Conservation (phyloP, 805 yeast species). For the Candida andamanensis region DNA sequence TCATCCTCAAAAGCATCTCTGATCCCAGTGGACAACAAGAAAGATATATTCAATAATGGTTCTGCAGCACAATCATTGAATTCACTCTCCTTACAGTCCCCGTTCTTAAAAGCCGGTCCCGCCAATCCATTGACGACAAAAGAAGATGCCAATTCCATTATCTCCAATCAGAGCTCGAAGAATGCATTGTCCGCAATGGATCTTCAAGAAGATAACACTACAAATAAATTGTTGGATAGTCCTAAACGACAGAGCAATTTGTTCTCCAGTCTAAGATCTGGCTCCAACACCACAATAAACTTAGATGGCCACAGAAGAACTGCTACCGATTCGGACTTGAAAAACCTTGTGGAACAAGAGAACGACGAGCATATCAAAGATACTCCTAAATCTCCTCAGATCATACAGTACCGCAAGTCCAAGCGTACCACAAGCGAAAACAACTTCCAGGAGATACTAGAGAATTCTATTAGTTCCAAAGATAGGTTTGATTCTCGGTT, state of each 20-base stretch:
- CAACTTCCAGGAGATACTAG: slow-evolving; percentile 12
- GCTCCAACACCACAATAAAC: slow-evolving; percentile 4
- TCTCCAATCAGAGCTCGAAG: slow-evolving; percentile 19
- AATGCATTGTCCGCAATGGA: slow-evolving; percentile 10
- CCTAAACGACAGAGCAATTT: slow-evolving; percentile 5
- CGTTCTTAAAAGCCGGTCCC: slow-evolving; percentile 40
- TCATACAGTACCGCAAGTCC: slow-evolving; percentile 35
- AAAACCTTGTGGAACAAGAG: not conserved
- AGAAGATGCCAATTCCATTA: slow-evolving; percentile 42
- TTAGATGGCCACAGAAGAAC: slow-evolving; percentile 4
- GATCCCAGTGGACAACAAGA: no score
- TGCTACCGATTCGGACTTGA: slow-evolving; percentile 1
- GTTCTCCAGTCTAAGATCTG: not conserved
- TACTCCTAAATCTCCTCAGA: slow-evolving; percentile 26
- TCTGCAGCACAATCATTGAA: slow-evolving; percentile 4
- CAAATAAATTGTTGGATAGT: slow-evolving; percentile 6
- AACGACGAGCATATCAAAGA: not conserved
- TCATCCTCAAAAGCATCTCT: not conserved
- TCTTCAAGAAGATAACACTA: slow-evolving; percentile 3
- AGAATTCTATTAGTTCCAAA: slow-evolving; percentile 11
- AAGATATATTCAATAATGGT: not conserved
- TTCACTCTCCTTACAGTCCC: slow-evolving; percentile 26
- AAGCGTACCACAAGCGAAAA: slow-evolving; percentile 30
- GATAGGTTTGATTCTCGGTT: slow-evolving; percentile 35
- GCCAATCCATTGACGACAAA: slow-evolving; percentile 50